A percentile compares a stretch with the other conserved stretches of the same genome.
These are phyloP conservation scores for Neurospora tetraspora DNA, from an alignment of 495 filamentous ascomycete species.

Conservation along the genomic window DNA sequence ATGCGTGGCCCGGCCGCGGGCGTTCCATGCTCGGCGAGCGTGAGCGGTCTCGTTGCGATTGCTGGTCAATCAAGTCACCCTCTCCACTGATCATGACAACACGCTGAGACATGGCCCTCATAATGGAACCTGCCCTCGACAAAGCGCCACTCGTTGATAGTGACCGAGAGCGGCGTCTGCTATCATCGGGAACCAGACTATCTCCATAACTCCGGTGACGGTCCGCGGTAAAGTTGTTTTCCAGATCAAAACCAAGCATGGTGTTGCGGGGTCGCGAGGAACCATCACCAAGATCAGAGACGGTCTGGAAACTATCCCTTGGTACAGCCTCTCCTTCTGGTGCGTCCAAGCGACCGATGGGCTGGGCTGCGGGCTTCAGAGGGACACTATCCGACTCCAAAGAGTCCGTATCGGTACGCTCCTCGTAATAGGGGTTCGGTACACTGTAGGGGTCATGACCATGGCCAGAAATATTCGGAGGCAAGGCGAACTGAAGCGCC, in stretches of 20 bases:
- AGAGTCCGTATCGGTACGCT: conserved; percentile 45
- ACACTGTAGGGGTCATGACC: conserved; percentile 27
- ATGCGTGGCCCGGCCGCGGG: conserved; percentile 21
- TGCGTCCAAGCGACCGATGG: conserved; percentile 48
- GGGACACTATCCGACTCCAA: conserved; percentile 61
- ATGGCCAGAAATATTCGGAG: conserved; percentile 30
- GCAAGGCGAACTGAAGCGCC: conserved; percentile 38
- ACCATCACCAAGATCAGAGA: conserved; percentile 37
- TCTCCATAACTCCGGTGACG: conserved; percentile 39
- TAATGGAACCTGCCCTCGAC: conserved; percentile 74
- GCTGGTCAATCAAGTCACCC: conserved; percentile 65
- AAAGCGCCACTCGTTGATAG: conserved; percentile 53
- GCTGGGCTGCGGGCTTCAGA: conserved; percentile 53
- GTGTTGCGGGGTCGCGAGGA: conserved; percentile 29
- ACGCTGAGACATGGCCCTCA: conserved; percentile 94
- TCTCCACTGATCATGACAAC: conserved; percentile 93
- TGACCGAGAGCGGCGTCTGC: conserved; percentile 42
- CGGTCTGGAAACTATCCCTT: conserved; percentile 53
- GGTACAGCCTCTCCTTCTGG: conserved; percentile 46
- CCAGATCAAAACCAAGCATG: conserved; percentile 42
- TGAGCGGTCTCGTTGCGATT: conserved; percentile 56
- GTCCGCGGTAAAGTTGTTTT: conserved; percentile 34
- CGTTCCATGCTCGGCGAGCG: conserved; percentile 36
- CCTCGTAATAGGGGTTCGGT: conserved; percentile 39
- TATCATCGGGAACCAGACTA: conserved; percentile 34